Evolutionary conservation across 1,284 basidiomycete species (phyloP).

Genomic region (Sphagnurus paluster): DNA sequence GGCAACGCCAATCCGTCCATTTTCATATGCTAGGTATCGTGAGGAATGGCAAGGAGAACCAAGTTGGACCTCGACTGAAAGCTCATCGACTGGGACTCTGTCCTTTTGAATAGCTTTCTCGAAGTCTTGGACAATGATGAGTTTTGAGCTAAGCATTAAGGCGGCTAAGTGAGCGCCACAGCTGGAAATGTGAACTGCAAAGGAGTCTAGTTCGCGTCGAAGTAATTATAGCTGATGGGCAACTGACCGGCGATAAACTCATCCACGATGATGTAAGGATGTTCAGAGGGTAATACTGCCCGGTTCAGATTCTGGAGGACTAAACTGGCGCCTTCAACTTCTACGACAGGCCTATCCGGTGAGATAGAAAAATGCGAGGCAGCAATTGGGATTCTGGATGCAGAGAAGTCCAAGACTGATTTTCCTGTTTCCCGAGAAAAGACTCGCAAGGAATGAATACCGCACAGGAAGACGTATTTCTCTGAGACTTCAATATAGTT

Average conservation of each 20-base stretch:
- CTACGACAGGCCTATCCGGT: conserved; percentile 8
- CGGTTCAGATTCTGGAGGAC: conserved; percentile 9
- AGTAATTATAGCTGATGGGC: conserved; percentile 14
- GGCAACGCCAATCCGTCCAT: conserved; percentile 48
- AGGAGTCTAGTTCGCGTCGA: neutral
- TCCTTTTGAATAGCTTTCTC: conserved; percentile 37
- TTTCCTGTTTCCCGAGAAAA: conserved; percentile 51
- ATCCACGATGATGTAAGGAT: conserved; percentile 21
- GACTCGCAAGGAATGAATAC: conserved; percentile 44
- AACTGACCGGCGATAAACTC: conserved; percentile 33
- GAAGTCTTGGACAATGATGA: conserved; percentile 57
- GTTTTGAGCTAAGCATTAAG: conserved; percentile 40
- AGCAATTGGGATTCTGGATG: conserved; percentile 28
- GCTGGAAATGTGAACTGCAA: conserved; percentile 58
- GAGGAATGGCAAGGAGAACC: conserved; percentile 32
- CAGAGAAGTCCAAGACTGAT: conserved; percentile 42
- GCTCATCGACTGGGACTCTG: conserved; percentile 30
- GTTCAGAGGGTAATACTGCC: no score
- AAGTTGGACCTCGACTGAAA: conserved; percentile 46
- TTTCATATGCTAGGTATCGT: conserved; percentile 55
- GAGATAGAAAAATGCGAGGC: conserved; percentile 29
- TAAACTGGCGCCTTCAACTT: conserved; percentile 12
- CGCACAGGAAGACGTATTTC: conserved; percentile 63
- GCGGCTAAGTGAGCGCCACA: conserved; percentile 56
- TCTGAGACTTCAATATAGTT: conserved; percentile 68